Evolutionary conservation across 805 yeast genomes (phyloP), one percentile per base, ranked within the genome.

Genomic region (Metschnikowia shivogae): DNA sequence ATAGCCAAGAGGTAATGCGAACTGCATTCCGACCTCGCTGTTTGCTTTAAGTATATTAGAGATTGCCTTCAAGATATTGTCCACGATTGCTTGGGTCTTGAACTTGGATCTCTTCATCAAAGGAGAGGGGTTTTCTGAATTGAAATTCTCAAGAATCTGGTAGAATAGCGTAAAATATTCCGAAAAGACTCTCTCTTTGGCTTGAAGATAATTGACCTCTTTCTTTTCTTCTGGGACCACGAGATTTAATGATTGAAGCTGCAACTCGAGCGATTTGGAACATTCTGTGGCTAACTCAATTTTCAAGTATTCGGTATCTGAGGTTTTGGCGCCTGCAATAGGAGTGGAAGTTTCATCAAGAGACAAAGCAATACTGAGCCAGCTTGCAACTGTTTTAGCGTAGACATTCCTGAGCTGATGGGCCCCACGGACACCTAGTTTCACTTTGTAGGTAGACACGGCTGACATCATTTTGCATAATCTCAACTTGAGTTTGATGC

Each of bases 1-100:
- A 55, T 81, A 86, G 0, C 95, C 93, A 59, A 88, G 74, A 0
- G 93, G 89, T 12, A 88, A 61, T 2, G 90, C 89, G 60, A 78
- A 80, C 42, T 80, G 80, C 55, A 89, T 67, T 6, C 96, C 95
- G 20, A 86, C 81, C 44, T 84, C 89, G 6, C 84, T 80, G 55
- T 89, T 89, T 4, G 87, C 75, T 53, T 78, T 81, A 37, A 89
- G 69, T 42, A 89, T 62, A 52, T 85, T 85, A 2, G 89, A 80
- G 40, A 88, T 68, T 17, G 86, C 80, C 19, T 70, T 66, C 43
- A 87, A 78, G 9, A 83, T 79, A 61, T 82, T 80, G 14, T 83
- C 86, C 14, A 81, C 74, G 27, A 88, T 71, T 7, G 67, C 62
- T 20, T 76, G 70, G 10, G 79, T 67, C 56, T 84, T 82, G 56